phyloP scores from a whole-genome alignment of 2,329 filamentous ascomycete genomes.

The Diplocarpon rosae region DNA sequence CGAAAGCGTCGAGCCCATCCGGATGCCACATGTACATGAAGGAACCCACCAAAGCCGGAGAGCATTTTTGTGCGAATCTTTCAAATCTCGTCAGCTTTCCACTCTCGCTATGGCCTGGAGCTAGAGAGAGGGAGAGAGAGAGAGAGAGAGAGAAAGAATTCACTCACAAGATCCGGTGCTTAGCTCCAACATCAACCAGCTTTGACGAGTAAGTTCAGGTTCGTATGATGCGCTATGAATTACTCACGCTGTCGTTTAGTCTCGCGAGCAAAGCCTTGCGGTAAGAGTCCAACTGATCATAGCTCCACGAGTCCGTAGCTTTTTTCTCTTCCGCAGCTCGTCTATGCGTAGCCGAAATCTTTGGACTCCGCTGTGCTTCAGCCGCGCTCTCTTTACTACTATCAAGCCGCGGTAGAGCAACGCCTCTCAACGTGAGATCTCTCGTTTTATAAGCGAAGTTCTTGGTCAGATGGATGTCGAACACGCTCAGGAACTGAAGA shows the following conservation, averaged over 20 bases:
- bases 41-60: slow-evolving; percentile 10
- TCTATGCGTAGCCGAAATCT: too few relatives aligned
- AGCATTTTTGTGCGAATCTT: slow-evolving; percentile 16
- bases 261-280: slow-evolving; percentile 4
- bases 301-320: slow-evolving; percentile 6
- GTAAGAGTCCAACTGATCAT: slow-evolving; percentile 6
- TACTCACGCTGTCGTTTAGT: slow-evolving; percentile 14
- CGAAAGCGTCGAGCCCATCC: slow-evolving; percentile 16
- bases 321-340: too few relatives aligned
- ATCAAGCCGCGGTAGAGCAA: not conserved
- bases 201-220: slow-evolving; percentile 1
- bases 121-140: too few relatives aligned
- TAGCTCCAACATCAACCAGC: slow-evolving; percentile 15
- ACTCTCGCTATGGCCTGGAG: too few relatives aligned
- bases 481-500: slow-evolving; percentile 8
- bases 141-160: too few relatives aligned
- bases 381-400: not conserved
- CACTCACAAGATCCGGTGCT: slow-evolving; percentile 16
- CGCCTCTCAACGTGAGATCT: slow-evolving; percentile 1
- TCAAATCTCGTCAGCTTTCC: too few relatives aligned
- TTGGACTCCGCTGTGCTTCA: not conserved
- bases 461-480: slow-evolving; percentile 4
- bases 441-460: slow-evolving; percentile 5
- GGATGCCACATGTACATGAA: slow-evolving; percentile 20
- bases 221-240: not conserved